Evolutionary conservation across 2,329 filamentous ascomycete species (phyloP).

Genomic region (Pseudocercospora musae): DNA sequence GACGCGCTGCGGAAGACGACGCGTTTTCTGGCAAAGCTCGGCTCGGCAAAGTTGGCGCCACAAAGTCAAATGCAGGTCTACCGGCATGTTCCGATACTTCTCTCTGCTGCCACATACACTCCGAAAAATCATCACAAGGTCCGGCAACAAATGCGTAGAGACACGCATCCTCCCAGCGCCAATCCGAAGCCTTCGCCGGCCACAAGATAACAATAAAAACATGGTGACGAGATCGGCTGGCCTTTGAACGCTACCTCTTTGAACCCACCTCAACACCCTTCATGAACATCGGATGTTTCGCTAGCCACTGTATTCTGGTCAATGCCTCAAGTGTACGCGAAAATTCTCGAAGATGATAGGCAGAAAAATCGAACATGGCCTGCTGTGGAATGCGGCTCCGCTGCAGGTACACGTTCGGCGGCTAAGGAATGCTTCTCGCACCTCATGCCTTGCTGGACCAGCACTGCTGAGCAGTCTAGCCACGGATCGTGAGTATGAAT

Average conservation of each 20-base stretch:
- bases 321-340: neutral
- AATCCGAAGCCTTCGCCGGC: neutral
- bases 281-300: neutral
- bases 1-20: neutral
- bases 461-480: constrained; percentile 11
- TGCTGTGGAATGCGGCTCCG: constrained; percentile 16
- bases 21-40: constrained; percentile 1
- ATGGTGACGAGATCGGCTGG: neutral
- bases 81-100: neutral
- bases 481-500: constrained; percentile 5
- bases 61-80: neutral
- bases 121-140: neutral
- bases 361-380: neutral
- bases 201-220: too few relatives aligned
- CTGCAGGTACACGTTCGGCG: neutral
- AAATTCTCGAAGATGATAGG: neutral
- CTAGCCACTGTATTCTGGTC: neutral
- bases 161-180: neutral
- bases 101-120: neutral
- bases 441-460: constrained; percentile 12
- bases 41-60: neutral
- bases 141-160: neutral
- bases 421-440: constrained; percentile 18
- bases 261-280: neutral
- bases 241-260: neutral